phyloP scores from a whole-genome alignment of 306 rosid species.

The Sicyos edulis region DNA sequence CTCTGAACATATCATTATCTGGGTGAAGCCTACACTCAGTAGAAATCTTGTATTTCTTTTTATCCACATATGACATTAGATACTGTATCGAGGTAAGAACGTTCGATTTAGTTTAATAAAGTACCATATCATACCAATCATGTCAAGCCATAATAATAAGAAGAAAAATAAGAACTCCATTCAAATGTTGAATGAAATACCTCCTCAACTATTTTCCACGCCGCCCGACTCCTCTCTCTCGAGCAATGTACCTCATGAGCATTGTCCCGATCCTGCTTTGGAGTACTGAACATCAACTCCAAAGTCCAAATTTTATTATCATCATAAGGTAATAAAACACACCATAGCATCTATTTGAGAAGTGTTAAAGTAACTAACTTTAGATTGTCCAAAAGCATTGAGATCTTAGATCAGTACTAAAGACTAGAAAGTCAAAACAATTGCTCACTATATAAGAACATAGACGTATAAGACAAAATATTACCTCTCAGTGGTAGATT shows the following conservation, averaged over 20 bases:
- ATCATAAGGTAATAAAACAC: background rate
- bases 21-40: constrained; percentile 69
- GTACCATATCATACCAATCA: too few species aligned
- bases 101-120: too few species aligned
- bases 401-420: background rate
- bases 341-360: constrained; percentile 5
- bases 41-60: constrained; percentile 52
- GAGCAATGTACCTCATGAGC: constrained; percentile 74
- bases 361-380: background rate
- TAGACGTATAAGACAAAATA: background rate
- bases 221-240: constrained; percentile 82
- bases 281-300: constrained; percentile 33
- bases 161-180: too few species aligned
- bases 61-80: constrained; percentile 46
- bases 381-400: background rate
- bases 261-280: constrained; percentile 38
- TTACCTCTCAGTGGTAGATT: constrained; percentile 10
- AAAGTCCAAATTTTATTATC: constrained; percentile 8
- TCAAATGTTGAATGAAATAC: constrained; percentile 26
- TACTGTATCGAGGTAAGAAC: too few species aligned
- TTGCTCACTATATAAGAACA: background rate
- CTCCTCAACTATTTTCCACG: constrained; percentile 64
- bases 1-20: constrained; percentile 67
- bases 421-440: background rate
- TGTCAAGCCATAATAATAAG: too few species aligned